Conservation (phyloP, 2,329 filamentous ascomycete genomes). For the Colletotrichum sp. region DNA sequence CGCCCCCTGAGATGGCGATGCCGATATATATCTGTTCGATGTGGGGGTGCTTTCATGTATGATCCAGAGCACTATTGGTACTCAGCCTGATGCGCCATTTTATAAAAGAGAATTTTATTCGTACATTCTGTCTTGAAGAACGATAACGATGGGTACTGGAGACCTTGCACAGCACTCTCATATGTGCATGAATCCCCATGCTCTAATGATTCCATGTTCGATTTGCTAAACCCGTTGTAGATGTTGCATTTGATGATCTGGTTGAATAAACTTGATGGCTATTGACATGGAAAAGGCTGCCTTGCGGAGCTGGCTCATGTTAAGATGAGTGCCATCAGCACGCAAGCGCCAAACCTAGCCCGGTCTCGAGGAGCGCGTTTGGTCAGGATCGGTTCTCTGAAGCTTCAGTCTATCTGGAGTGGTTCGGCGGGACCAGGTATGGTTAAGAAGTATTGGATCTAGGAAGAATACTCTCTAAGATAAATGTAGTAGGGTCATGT, state of each 20-base stretch:
- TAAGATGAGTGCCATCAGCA: background rate
- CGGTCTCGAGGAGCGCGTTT: rapidly evolving
- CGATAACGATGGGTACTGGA: too few relatives aligned
- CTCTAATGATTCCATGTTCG: too few relatives aligned
- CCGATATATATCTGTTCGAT: background rate
- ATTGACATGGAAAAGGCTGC: background rate
- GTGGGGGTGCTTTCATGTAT: background rate
- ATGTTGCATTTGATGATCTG: background rate
- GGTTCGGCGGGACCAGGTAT: background rate
- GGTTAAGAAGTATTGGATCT: background rate
- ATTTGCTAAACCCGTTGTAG: too few relatives aligned
- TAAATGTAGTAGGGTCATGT: background rate
- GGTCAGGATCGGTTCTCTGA: background rate
- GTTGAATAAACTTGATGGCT: rapidly evolving
- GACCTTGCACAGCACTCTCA: too few relatives aligned
- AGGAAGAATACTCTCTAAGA: rapidly evolving
- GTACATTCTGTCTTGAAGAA: background rate
- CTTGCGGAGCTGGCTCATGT: background rate
- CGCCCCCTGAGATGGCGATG: background rate
- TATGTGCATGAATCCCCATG: too few relatives aligned
- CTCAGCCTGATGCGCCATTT: too few relatives aligned
- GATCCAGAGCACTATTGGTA: too few relatives aligned
- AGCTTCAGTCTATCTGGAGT: background rate
- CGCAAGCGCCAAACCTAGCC: background rate
- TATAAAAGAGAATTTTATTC: too few relatives aligned